These are phyloP conservation scores for Vitis vinifera DNA, from an alignment of 164 flowering plant genomes.

Conservation along the genomic window ASM3070453v1 NC_081806.1:10710501-10711000, in stretches of 20 bases:
- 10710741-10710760: constrained; percentile 7
- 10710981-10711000: constrained; percentile 7
- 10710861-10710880: constrained; percentile 24
- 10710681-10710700: constrained; percentile 31
- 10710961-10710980: constrained; percentile 16
- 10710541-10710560: constrained; percentile 22
- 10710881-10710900: constrained; percentile 19
- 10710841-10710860: constrained; percentile 1
- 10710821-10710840: constrained; percentile 26
- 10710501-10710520: constrained; percentile 34
- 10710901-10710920: constrained; percentile 6
- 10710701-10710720: constrained; percentile 19
- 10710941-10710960: constrained; percentile 34
- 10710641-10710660: constrained; percentile 36
- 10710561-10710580: constrained; percentile 15
- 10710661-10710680: constrained; percentile 27
- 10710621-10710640: constrained; percentile 14
- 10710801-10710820: constrained; percentile 27
- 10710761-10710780: no score
- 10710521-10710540: constrained; percentile 25
- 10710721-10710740: constrained; percentile 15
- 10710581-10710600: constrained; percentile 30
- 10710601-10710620: constrained; percentile 7
- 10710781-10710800: constrained; percentile 37
- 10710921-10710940: constrained; percentile 2